Conservation (phyloP, 345 rosid genomes). For the Cochlearia excelsa region DNA sequence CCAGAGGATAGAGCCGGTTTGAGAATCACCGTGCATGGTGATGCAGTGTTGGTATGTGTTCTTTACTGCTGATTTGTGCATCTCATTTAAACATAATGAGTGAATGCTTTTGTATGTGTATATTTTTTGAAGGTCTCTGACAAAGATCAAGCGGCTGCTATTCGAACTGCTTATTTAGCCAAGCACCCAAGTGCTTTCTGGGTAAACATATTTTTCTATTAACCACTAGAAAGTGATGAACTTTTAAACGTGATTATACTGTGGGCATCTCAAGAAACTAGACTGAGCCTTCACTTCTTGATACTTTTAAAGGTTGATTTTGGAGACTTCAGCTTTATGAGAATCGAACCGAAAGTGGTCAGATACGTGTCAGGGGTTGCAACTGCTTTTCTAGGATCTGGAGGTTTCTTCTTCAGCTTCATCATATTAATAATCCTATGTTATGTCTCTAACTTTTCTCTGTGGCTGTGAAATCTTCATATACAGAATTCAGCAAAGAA, state of each 20-base stretch:
- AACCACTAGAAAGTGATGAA: conserved; percentile 5
- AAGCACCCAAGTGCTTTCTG: conserved; percentile 92
- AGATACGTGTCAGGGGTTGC: conserved; percentile 89
- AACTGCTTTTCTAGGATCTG: conserved; percentile 88
- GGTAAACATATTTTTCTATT: conserved; percentile 47
- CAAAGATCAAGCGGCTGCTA: conserved; percentile 50
- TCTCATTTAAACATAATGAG: not conserved
- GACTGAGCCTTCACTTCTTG: conserved; percentile 25
- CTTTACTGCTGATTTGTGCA: not conserved
- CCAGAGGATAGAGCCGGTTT: conserved; percentile 86
- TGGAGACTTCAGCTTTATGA: conserved; percentile 86
- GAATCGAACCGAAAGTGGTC: conserved; percentile 74
- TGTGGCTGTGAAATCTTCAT: conserved; percentile 7
- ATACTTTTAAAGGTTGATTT: conserved; percentile 76
- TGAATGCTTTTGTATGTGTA: conserved; percentile 21
- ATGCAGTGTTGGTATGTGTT: conserved; percentile 68
- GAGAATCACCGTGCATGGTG: conserved; percentile 79
- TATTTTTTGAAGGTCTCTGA: conserved; percentile 53
- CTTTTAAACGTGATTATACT: not conserved
- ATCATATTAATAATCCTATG: conserved; percentile 20
- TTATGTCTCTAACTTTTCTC: not conserved
- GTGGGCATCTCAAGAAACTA: conserved; percentile 3
- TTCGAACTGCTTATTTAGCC: conserved; percentile 71
- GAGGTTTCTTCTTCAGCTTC: conserved; percentile 49
- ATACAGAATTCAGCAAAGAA: conserved; percentile 67